These are phyloP conservation scores for Boletus pseudopeckii DNA, from an alignment of 768 basidiomycete species.

Conservation along the genomic window DNA sequence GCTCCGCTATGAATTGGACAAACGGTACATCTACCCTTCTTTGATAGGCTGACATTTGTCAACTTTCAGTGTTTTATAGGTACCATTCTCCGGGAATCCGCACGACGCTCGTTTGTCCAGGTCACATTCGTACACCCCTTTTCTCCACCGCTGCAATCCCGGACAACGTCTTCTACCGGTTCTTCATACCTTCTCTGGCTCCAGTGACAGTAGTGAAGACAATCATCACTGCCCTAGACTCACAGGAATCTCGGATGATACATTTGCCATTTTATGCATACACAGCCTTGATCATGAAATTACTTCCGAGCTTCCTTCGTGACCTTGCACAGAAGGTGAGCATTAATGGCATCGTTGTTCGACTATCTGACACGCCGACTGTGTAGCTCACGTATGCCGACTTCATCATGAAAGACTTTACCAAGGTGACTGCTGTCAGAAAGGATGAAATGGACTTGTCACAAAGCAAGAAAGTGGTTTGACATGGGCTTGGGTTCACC, in stretches of 20 bases:
- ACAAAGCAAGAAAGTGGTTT: constrained; percentile 12
- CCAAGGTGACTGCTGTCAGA: constrained; percentile 59
- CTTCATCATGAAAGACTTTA: constrained; percentile 64
- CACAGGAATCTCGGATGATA: constrained; percentile 69
- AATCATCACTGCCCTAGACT: constrained; percentile 79
- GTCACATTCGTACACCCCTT: constrained; percentile 74
- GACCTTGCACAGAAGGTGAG: constrained; percentile 77
- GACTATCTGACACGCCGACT: constrained; percentile 8
- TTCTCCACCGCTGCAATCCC: constrained; percentile 63
- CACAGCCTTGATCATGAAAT: constrained; percentile 49
- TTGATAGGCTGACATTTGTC: not conserved
- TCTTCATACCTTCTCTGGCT: constrained; percentile 72
- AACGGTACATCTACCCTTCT: constrained; percentile 43
- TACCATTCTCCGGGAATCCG: constrained; percentile 74
- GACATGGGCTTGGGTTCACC: not conserved
- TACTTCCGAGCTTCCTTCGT: constrained; percentile 68
- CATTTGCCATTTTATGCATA: constrained; percentile 71
- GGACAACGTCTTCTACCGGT: constrained; percentile 49
- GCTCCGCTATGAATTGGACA: constrained; percentile 84
- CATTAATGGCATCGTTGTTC: not conserved
- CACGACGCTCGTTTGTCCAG: constrained; percentile 84
- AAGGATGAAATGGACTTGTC: constrained; percentile 44
- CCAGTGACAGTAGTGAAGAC: constrained; percentile 76
- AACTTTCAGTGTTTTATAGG: constrained; percentile 31
- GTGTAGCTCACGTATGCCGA: constrained; percentile 64